phyloP scores from a whole-genome alignment of 1,284 basidiomycete genomes.

The Agaricales sp. region DNA sequence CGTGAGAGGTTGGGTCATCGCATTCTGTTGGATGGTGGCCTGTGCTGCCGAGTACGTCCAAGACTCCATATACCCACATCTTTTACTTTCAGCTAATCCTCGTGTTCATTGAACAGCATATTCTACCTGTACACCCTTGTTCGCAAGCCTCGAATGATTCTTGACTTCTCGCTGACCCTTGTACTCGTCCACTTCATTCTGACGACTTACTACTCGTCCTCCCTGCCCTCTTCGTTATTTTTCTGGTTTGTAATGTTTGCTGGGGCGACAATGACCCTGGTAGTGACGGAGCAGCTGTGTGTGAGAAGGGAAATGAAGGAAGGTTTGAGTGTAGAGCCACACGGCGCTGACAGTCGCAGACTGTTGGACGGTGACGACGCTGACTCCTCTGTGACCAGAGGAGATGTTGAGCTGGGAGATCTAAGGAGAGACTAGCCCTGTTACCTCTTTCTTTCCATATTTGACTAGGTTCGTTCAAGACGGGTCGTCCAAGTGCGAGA shows the following conservation, averaged over 20 bases:
- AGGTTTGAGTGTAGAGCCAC: conserved; percentile 47
- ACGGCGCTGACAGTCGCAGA: conserved; percentile 23
- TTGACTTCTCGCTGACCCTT: conserved; percentile 90
- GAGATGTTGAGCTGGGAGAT: conserved; percentile 45
- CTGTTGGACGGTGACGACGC: conserved; percentile 25
- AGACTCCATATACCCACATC: conserved; percentile 3
- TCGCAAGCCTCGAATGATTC: conserved; percentile 84
- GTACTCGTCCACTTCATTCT: conserved; percentile 85
- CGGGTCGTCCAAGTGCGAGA: no score
- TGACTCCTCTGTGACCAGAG: no score
- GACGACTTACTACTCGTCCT: conserved; percentile 84
- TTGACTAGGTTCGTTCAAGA: no score
- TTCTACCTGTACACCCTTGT: conserved; percentile 82
- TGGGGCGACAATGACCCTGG: conserved; percentile 68
- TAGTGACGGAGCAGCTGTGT: conserved; percentile 85
- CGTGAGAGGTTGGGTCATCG: conserved; percentile 80
- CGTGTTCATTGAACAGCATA: conserved; percentile 43
- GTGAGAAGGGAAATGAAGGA: conserved; percentile 89
- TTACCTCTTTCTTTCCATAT: no score
- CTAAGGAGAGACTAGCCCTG: no score
- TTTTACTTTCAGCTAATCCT: conserved; percentile 9
- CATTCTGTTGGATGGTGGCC: conserved; percentile 72
- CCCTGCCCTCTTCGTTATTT: conserved; percentile 83
- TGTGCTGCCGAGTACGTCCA: conserved; percentile 63
- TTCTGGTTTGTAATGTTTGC: conserved; percentile 75